phyloP scores from a whole-genome alignment of 192 early-diverging fungal species.

The Chytriomyces hyalinus region DNA sequence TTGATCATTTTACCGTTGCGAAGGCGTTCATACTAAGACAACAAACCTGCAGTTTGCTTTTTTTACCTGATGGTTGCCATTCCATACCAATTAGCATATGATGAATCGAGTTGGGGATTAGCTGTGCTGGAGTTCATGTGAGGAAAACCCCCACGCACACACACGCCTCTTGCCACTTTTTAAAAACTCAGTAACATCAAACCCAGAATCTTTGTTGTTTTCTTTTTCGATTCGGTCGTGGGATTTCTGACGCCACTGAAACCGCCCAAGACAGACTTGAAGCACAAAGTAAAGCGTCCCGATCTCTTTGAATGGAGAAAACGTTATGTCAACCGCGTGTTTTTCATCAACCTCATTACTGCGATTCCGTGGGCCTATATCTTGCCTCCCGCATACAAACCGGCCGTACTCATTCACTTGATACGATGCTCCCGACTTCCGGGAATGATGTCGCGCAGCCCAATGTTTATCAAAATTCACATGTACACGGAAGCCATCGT shows the following conservation, averaged over 20 bases:
- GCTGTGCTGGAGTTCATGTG: not conserved
- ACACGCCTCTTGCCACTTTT: not conserved
- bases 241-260: not conserved
- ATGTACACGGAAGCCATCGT: not conserved
- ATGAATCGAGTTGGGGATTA: not conserved
- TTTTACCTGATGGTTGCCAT: not conserved
- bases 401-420: not conserved
- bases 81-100: slow-evolving; percentile 20
- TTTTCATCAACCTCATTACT: not conserved
- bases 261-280: slow-evolving; percentile 2
- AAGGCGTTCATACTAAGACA: not conserved
- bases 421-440: slow-evolving; percentile 6
- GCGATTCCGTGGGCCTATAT: not conserved
- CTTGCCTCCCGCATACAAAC: not conserved
- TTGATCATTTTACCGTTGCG: not conserved
- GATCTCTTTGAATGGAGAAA: not conserved
- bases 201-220: not conserved
- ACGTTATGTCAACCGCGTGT: not conserved
- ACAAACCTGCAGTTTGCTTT: not conserved
- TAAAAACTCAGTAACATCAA: not conserved
- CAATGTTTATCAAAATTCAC: not conserved
- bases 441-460: slow-evolving; percentile 13
- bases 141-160: not conserved
- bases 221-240: not conserved
- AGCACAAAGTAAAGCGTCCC: not conserved